Evolutionary conservation across 1,139 yeast species (phyloP).

Genomic region (Yamadazyma epiphylla): DNA sequence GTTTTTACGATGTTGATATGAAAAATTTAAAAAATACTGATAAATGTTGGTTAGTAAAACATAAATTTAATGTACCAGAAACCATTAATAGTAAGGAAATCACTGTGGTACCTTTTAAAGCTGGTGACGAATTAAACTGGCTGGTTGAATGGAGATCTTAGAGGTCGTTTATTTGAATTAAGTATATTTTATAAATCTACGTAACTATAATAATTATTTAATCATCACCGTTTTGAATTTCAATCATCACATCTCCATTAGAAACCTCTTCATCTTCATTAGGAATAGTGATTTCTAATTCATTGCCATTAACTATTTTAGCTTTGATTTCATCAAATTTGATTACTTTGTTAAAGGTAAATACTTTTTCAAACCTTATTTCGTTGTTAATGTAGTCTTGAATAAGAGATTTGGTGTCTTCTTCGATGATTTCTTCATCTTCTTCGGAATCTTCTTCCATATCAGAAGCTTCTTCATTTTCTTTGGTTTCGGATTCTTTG

Average conservation of each 20-base stretch:
- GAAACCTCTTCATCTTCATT: slow-evolving; percentile 25
- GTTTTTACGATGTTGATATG: slow-evolving; percentile 60
- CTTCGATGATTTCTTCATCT: slow-evolving; percentile 35
- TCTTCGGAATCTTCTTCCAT: slow-evolving; percentile 16
- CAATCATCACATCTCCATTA: slow-evolving; percentile 13
- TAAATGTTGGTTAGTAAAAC: slow-evolving; percentile 48
- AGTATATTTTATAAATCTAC: too few species aligned
- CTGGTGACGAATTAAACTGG: slow-evolving; percentile 77
- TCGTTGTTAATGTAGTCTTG: slow-evolving; percentile 36
- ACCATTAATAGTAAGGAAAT: slow-evolving; percentile 44
- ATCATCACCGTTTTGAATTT: slow-evolving; percentile 8
- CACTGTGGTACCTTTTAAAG: slow-evolving; percentile 83
- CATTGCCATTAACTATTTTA: slow-evolving; percentile 34
- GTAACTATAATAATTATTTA: too few species aligned
- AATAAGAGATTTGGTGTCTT: slow-evolving; percentile 39
- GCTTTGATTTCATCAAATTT: slow-evolving; percentile 40
- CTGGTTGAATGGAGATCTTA: slow-evolving; percentile 64
- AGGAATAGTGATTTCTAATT: slow-evolving; percentile 44
- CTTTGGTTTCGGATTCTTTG: slow-evolving; percentile 3
- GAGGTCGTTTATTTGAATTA: too few species aligned
- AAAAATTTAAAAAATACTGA: slow-evolving; percentile 31
- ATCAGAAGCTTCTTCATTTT: slow-evolving; percentile 6
- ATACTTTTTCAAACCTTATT: slow-evolving; percentile 43
- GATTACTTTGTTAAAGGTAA: slow-evolving; percentile 40
- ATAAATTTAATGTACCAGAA: slow-evolving; percentile 56